Percentiles rank a stretch among this genome's conserved stretches.
These are phyloP conservation scores for Exophiala dermatitidis DNA, from an alignment of 2,329 filamentous ascomycete species.

Conservation along the genomic window DNA sequence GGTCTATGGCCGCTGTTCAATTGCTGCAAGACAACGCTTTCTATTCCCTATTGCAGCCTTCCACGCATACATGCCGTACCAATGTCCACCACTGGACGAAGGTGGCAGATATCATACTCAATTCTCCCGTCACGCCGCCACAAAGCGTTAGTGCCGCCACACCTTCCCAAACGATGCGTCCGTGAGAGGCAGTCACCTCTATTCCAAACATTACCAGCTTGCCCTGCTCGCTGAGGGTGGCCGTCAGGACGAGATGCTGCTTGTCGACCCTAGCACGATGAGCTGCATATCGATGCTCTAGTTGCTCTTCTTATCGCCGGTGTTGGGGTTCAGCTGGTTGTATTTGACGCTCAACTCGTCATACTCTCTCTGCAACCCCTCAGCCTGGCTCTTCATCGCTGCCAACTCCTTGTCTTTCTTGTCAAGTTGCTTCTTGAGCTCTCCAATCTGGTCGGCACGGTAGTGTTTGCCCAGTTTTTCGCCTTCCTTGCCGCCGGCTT, in stretches of 20 bases:
- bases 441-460: slow-evolving; percentile 64
- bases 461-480: slow-evolving; percentile 67
- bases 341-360: slow-evolving; percentile 78
- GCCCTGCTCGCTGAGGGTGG: not conserved
- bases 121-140: not conserved
- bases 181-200: not conserved
- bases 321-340: slow-evolving; percentile 43
- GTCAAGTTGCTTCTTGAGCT: slow-evolving; percentile 63
- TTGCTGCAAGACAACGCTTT: not conserved
- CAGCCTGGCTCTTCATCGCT: slow-evolving; percentile 85
- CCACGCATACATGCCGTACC: not conserved
- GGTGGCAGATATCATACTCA: not conserved
- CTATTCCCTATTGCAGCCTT: not conserved
- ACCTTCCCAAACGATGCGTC: not conserved
- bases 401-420: slow-evolving; percentile 77
- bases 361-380: slow-evolving; percentile 78
- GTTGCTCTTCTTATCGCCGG: slow-evolving; percentile 49
- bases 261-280: not conserved
- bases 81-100: not conserved
- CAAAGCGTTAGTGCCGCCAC: not conserved
- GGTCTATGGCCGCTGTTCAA: too few species aligned
- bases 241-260: not conserved
- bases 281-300: slow-evolving; percentile 30
- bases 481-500: slow-evolving; percentile 57
- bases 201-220: not conserved